phyloP scores from a whole-genome alignment of 257 asterid species.

The Scutellaria galericulata region DNA sequence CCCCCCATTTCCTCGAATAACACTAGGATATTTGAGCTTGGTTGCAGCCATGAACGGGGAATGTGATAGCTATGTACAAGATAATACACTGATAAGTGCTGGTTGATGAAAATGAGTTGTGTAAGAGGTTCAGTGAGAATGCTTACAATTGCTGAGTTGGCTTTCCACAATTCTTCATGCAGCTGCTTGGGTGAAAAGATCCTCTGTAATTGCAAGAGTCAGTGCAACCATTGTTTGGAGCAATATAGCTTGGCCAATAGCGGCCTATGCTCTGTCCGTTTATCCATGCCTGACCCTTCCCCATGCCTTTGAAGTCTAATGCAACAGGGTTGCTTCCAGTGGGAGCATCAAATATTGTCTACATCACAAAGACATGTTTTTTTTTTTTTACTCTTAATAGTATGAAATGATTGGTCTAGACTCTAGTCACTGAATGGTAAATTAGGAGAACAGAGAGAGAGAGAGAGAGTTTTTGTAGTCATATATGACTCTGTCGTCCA shows the following conservation, averaged over 20 bases:
- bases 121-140: background rate
- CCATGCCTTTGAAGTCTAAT: constrained; percentile 73
- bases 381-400: background rate
- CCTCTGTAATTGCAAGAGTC: constrained; percentile 73
- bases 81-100: background rate
- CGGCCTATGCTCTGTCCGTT: constrained; percentile 92
- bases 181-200: constrained; percentile 55
- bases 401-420: no score
- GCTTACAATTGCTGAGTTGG: constrained; percentile 83
- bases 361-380: constrained; percentile 19
- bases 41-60: constrained; percentile 82
- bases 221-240: constrained; percentile 59
- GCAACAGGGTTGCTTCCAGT: constrained; percentile 69
- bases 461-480: background rate
- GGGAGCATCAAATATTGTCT: constrained; percentile 76
- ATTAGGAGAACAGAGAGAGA: background rate
- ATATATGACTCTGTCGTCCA: background rate
- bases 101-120: background rate
- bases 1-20: constrained; percentile 88
- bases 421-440: no score
- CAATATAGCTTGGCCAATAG: constrained; percentile 67
- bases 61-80: constrained; percentile 68
- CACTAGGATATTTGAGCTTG: constrained; percentile 62
- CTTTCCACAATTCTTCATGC: constrained; percentile 74
- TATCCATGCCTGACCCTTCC: constrained; percentile 93